Base-by-base conservation (phyloP, 2,329 filamentous ascomycete genomes). In the Diaporthe vaccinii region DNA sequence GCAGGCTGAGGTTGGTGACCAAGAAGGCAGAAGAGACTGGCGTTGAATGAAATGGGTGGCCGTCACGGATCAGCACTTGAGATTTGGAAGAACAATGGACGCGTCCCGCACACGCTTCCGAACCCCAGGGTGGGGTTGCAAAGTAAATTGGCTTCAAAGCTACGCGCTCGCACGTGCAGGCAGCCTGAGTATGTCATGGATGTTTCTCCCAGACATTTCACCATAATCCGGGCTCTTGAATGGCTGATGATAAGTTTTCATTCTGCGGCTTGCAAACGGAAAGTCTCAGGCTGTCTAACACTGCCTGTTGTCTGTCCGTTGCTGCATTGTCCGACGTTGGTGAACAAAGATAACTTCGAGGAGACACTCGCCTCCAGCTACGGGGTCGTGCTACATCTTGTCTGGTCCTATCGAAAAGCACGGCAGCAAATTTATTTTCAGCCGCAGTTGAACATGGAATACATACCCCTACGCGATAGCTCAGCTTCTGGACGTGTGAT, bases 81-180 rank as follows among this genome's bases (percentile, higher is more conserved):
- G 36, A 39, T 39, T 39, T 39, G 36, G 36, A 12, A 12, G 10
- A 12, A 39, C 36, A 39, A 39, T 39, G 36, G 36, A 39, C 36
- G 36, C 36, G 36, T 39, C 36, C 36, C 36, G 36, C 36, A 39
- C 36, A 39, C 36, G 36, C 36, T 39, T 39, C 36, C 36, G 36
- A 39, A 39, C 36, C 36, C 36, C 36, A 39, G 36, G 36, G 46
- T 68, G 62, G 62, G 44, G 62, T 68, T 9, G 34, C 31, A 36
- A 22, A 39, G 36, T 39, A 39, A 14, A 39, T 39, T 39, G 36
- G 36, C 36, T 39, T 53, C 22, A 25, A 22, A 36, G 22, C 31
- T 67, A 67, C 62, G 62, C 65, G 65, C 20, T 14, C n/a, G 49
- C 65, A 69, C 65, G 65, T 69, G 65, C 46, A 4, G 36, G 36